Percentiles rank a stretch among this genome's conserved stretches.
These are phyloP conservation scores for Paralagenidium karlingii DNA, from an alignment of 352 stramenopile genomes.

Conservation along the genomic window DNA sequence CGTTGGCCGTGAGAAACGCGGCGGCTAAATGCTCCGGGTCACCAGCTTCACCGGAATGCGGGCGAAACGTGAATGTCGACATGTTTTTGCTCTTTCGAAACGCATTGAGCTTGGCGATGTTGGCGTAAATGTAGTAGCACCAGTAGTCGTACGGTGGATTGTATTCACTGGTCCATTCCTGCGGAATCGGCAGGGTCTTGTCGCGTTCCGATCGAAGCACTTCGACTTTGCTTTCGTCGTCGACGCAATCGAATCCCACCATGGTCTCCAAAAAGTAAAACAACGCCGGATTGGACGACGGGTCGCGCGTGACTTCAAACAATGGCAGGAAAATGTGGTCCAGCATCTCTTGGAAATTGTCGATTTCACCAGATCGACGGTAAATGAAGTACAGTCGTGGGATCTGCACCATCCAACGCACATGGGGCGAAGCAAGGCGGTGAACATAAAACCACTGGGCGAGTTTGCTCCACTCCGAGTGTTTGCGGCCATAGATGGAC, in stretches of 20 bases:
- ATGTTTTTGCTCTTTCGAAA: conserved; percentile 82
- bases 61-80: conserved; percentile 94
- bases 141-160: conserved; percentile 93
- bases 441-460: conserved; percentile 95
- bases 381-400: conserved; percentile 96
- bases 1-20: conserved; percentile 81
- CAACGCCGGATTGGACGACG: conserved; percentile 83
- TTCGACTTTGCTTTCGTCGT: conserved; percentile 96
- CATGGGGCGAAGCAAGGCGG: conserved; percentile 84
- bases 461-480: conserved; percentile 94
- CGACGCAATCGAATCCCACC: conserved; percentile 97
- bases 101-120: conserved; percentile 93
- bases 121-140: conserved; percentile 97
- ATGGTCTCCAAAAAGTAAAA: conserved; percentile 91
- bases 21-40: conserved; percentile 94
- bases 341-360: conserved; percentile 97
- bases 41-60: conserved; percentile 96
- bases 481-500: conserved; percentile 89
- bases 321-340: conserved; percentile 97
- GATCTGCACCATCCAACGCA: conserved; percentile 97
- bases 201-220: conserved; percentile 63
- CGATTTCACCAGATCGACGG: conserved; percentile 81
- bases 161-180: conserved; percentile 80
- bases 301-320: conserved; percentile 96
- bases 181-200: conserved; percentile 58